These are phyloP conservation scores for Truncatella angustata DNA, from an alignment of 2,329 filamentous ascomycete genomes.

Conservation along the genomic window DNA sequence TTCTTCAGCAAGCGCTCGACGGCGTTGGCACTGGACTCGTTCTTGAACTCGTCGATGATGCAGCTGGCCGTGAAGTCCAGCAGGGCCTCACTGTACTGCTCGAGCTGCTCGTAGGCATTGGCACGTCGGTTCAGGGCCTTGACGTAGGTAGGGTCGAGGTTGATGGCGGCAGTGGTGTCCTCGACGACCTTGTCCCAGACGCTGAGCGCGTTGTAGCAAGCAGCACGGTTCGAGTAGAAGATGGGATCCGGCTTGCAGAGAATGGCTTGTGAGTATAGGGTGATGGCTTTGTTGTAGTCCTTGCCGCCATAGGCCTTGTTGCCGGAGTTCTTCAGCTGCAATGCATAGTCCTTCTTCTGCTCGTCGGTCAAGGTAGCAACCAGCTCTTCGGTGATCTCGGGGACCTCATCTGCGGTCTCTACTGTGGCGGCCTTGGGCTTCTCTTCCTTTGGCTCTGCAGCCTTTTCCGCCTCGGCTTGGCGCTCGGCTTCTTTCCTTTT, in stretches of 20 bases:
- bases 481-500: conserved; percentile 79
- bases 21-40: conserved; percentile 80
- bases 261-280: conserved; percentile 93
- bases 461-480: conserved; percentile 47
- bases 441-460: conserved; percentile 25
- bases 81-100: conserved; percentile 88
- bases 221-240: conserved; percentile 98
- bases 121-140: conserved; percentile 96
- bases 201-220: conserved; percentile 90
- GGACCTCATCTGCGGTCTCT: conserved; percentile 65
- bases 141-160: conserved; percentile 91
- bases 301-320: conserved; percentile 96
- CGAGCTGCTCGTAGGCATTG: conserved; percentile 92
- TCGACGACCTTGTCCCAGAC: conserved; percentile 97
- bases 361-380: conserved; percentile 53
- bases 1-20: conserved; percentile 95
- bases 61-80: conserved; percentile 98
- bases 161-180: conserved; percentile 92
- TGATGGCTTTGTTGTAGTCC: conserved; percentile 90
- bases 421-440: conserved; percentile 48
- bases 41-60: conserved; percentile 97
- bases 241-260: conserved; percentile 96
- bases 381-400: conserved; percentile 61
- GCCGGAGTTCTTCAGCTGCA: conserved; percentile 89
- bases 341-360: conserved; percentile 82